Base-by-base conservation (phyloP, 805 yeast species). In the Candida germanica region DNA sequence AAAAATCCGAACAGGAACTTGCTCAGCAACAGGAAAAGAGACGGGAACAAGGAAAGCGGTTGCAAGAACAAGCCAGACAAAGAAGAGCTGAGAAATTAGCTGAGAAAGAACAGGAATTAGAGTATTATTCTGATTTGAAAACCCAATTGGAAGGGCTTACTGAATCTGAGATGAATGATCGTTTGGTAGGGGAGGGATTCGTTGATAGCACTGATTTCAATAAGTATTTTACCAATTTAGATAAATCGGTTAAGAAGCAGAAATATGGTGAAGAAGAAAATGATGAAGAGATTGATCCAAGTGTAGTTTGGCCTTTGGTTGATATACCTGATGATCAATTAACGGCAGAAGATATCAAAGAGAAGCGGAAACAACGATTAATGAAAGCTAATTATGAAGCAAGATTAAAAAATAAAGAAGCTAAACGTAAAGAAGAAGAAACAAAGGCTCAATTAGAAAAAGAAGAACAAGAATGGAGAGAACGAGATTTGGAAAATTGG, bases 1-100 rank as follows among this genome's bases (percentile, higher is more conserved):
- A 82, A 54, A 89, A 89, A 54, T 65, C 87, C 0, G 93, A 83
- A 41, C 96, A 87, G 57, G 97, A 91, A 54, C 59, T 89, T 17
- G 79, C 76, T 14, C 58, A 73, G 17, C 88, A 85, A 44, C 82
- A 89, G 1, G 91, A 83, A 46, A 80, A 83, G 53, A 73, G 95
- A 42, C 74, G 76, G 49, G 96, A 88, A 53, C 84, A 83, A 44
- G 97, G 97, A 6, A 76, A 82, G 44, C 71, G 95, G 46, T 69
- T 94, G 43, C 98, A 93, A 61, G 95, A 87, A 51, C 96, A 88
- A 59, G 97, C 97, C 0, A 88, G 83, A 49, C 83, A 80, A 51
- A 82, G 80, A 46, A 68, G 98, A 38, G 58, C 79, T 7, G 96
- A 91, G 54, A 88, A 86, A 51, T 61, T 87, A 30, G 68, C 77